A percentile compares a stretch with the other conserved stretches of the same genome.
phyloP scores from a whole-genome alignment of 768 basidiomycete genomes.

The Termitomyces heimii region DNA sequence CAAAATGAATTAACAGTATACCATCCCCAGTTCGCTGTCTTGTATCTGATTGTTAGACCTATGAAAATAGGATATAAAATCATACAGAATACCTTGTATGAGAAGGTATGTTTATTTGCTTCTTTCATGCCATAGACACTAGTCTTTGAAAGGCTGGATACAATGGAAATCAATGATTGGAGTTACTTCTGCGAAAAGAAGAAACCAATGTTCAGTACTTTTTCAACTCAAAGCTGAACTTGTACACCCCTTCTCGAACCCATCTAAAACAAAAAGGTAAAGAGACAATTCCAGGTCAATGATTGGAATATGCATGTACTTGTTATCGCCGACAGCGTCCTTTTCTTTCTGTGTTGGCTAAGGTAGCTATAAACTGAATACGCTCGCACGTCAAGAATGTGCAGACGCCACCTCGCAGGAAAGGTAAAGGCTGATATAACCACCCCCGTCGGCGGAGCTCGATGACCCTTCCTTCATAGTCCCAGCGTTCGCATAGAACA shows the following conservation, averaged over 20 bases:
- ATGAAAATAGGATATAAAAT: background rate
- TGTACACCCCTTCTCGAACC: constrained; percentile 81
- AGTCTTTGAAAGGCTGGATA: constrained; percentile 34
- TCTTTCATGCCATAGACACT: constrained; percentile 63
- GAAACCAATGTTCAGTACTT: constrained; percentile 34
- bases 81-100: constrained; percentile 39
- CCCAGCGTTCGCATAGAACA: constrained; percentile 84
- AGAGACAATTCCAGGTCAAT: background rate
- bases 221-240: constrained; percentile 78
- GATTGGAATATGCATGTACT: constrained; percentile 23
- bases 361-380: background rate
- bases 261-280: constrained; percentile 41
- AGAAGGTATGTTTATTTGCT: constrained; percentile 78
- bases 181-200: constrained; percentile 17
- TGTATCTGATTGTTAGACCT: background rate
- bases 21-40: constrained; percentile 92
- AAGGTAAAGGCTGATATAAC: constrained; percentile 71
- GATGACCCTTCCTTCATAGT: constrained; percentile 40
- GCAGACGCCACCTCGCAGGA: constrained; percentile 60
- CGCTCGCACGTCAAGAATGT: background rate
- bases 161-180: background rate
- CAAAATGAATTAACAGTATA: constrained; percentile 20
- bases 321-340: constrained; percentile 48
- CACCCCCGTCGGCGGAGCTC: constrained; percentile 21
- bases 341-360: constrained; percentile 78